Conservation (phyloP, 2,329 filamentous ascomycete species). For the Pseudopyrenochaeta lycopersici region DNA sequence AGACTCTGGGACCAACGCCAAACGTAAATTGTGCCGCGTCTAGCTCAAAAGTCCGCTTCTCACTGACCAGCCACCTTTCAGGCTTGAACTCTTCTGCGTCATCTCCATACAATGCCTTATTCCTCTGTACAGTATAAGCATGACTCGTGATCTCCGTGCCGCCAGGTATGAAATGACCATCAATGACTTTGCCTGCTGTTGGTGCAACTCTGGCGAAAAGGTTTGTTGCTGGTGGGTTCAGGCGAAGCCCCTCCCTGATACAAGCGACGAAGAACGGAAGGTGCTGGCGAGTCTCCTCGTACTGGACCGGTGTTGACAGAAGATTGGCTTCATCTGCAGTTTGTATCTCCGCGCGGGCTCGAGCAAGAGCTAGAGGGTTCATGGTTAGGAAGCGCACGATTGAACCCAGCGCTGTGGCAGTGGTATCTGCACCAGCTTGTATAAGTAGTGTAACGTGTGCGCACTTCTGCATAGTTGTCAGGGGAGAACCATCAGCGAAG, state of each 20-base stretch:
- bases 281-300: slow-evolving; percentile 41
- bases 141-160: slow-evolving; percentile 59
- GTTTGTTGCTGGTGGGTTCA: slow-evolving; percentile 61
- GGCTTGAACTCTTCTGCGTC: slow-evolving; percentile 53
- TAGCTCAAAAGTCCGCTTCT: slow-evolving; percentile 31
- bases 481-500: slow-evolving; percentile 35
- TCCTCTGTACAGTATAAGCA: slow-evolving; percentile 59
- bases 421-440: slow-evolving; percentile 49
- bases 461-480: slow-evolving; percentile 43
- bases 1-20: slow-evolving; percentile 37
- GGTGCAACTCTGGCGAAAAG: slow-evolving; percentile 58
- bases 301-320: slow-evolving; percentile 36
- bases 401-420: slow-evolving; percentile 45
- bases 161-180: slow-evolving; percentile 51
- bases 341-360: slow-evolving; percentile 33
- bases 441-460: slow-evolving; percentile 51
- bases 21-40: slow-evolving; percentile 44
- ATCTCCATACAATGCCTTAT: slow-evolving; percentile 52
- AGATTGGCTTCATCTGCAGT: slow-evolving; percentile 23
- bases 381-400: slow-evolving; percentile 39
- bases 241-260: slow-evolving; percentile 60
- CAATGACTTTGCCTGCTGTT: slow-evolving; percentile 45
- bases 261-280: slow-evolving; percentile 61
- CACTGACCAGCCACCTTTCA: slow-evolving; percentile 51
- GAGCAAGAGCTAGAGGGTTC: slow-evolving; percentile 20